phyloP scores from a whole-genome alignment of 2,329 filamentous ascomycete genomes.

The Ceratocystis ficicola region DNA sequence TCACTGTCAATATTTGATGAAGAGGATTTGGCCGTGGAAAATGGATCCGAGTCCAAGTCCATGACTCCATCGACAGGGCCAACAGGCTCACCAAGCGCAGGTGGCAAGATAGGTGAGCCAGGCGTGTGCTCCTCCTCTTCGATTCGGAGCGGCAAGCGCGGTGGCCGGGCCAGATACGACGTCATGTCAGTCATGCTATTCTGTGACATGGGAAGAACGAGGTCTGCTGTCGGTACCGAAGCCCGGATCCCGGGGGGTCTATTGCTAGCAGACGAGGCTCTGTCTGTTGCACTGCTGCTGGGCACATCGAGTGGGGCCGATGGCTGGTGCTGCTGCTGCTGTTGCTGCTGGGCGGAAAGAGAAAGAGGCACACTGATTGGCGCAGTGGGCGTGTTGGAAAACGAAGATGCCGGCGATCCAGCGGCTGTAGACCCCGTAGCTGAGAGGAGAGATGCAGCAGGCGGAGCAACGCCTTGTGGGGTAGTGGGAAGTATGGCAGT shows the following conservation, averaged over 20 bases:
- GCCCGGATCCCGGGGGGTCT: slow-evolving; percentile 18
- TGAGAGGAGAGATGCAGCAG: slow-evolving; percentile 50
- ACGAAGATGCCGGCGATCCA: background rate
- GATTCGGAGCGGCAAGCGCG: slow-evolving; percentile 81
- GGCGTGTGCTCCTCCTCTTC: slow-evolving; percentile 83
- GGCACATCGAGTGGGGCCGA: slow-evolving; percentile 20
- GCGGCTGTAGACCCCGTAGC: slow-evolving; percentile 43
- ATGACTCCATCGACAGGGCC: slow-evolving; percentile 38
- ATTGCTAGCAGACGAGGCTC: background rate
- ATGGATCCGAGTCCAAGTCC: slow-evolving; percentile 36
- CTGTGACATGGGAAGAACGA: slow-evolving; percentile 35
- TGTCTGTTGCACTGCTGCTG: slow-evolving; percentile 14
- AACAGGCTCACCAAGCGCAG: slow-evolving; percentile 34
- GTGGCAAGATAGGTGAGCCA: slow-evolving; percentile 74
- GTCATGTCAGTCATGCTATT: slow-evolving; percentile 52
- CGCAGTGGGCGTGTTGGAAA: slow-evolving; percentile 26
- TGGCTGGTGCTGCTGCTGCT: slow-evolving; percentile 12
- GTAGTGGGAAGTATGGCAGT: slow-evolving; percentile 36
- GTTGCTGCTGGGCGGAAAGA: slow-evolving; percentile 10
- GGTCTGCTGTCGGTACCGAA: slow-evolving; percentile 17
- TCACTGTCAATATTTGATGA: slow-evolving; percentile 58
- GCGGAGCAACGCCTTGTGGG: slow-evolving; percentile 46
- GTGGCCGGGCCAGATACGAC: slow-evolving; percentile 57
- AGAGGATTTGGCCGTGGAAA: slow-evolving; percentile 45
- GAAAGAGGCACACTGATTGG: slow-evolving; percentile 25